Conservation (phyloP, 768 basidiomycete genomes). For the Lepiota brunneoincarnata region DNA sequence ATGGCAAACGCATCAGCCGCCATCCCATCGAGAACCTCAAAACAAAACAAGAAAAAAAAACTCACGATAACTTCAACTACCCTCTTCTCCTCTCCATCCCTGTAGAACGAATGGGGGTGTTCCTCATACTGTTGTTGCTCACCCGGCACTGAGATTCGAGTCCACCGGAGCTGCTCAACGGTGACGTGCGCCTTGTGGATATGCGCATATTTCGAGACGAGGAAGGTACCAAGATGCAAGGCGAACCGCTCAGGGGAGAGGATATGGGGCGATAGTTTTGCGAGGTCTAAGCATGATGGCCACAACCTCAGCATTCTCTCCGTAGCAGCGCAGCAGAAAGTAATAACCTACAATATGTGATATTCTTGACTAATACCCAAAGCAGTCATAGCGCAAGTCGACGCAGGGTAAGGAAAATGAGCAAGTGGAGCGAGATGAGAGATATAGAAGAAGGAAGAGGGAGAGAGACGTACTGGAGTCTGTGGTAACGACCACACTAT, state of each 20-base stretch:
- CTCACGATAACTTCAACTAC: conserved; percentile 57
- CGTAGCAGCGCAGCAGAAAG: background rate
- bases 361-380: conserved; percentile 56
- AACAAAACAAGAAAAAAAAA: conserved; percentile 14
- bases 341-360: conserved; percentile 49
- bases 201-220: conserved; percentile 79
- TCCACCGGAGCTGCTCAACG: conserved; percentile 82
- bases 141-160: conserved; percentile 59
- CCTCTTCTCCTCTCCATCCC: conserved; percentile 91
- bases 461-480: conserved; percentile 69
- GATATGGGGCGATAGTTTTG: conserved; percentile 87
- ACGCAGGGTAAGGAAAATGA: background rate
- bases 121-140: conserved; percentile 26
- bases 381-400: background rate
- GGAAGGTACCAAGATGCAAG: conserved; percentile 79
- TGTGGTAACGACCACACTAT: conserved; percentile 84
- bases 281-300: conserved; percentile 52
- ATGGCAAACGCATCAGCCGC: background rate
- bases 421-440: background rate
- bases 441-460: background rate
- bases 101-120: conserved; percentile 79
- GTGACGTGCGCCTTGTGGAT: conserved; percentile 68
- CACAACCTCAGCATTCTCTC: too few species aligned
- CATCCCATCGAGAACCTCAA: background rate
- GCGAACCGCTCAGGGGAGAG: conserved; percentile 84